Percentiles rank a stretch among this genome's conserved stretches.
phyloP scores from a whole-genome alignment of 2,329 filamentous ascomycete species.

The Cercospora zeina region DNA sequence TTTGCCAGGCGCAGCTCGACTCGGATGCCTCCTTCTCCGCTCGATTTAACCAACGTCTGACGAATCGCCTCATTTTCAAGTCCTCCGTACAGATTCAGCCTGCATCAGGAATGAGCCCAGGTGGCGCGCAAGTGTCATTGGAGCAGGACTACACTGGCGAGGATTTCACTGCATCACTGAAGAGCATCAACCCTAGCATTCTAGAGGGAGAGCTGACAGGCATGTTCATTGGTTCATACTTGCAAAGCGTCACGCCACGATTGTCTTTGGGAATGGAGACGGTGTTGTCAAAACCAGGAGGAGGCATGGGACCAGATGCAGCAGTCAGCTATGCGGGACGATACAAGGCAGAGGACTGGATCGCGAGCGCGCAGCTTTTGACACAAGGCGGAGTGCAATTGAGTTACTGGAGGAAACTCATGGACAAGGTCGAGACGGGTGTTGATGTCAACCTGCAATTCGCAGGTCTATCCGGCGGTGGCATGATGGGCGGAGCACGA shows the following conservation, averaged over 20 bases:
- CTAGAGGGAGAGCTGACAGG: slow-evolving; percentile 91
- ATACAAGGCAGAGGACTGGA: slow-evolving; percentile 91
- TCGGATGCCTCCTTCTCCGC: slow-evolving; percentile 85
- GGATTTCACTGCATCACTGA: slow-evolving; percentile 91
- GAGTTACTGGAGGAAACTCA: slow-evolving; percentile 90
- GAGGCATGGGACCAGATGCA: slow-evolving; percentile 85
- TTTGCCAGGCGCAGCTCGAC: slow-evolving; percentile 93
- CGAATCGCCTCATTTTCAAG: slow-evolving; percentile 77
- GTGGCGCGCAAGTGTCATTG: slow-evolving; percentile 85
- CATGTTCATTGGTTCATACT: slow-evolving; percentile 92
- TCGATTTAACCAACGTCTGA: slow-evolving; percentile 92
- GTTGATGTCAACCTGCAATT: slow-evolving; percentile 91
- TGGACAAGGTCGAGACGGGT: slow-evolving; percentile 93
- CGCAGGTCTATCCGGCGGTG: slow-evolving; percentile 57
- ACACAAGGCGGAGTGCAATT: slow-evolving; percentile 84
- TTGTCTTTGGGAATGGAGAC: slow-evolving; percentile 87
- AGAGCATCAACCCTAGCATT: slow-evolving; percentile 91
- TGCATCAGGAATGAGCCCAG: slow-evolving; percentile 52
- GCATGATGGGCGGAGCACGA: slow-evolving; percentile 70
- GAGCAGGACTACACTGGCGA: slow-evolving; percentile 93
- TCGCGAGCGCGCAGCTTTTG: slow-evolving; percentile 85
- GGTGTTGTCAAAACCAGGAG: slow-evolving; percentile 85
- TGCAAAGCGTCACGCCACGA: slow-evolving; percentile 86
- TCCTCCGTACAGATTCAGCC: slow-evolving; percentile 81
- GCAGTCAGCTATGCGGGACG: slow-evolving; percentile 84